These are phyloP conservation scores for Colletotrichum tanaceti DNA, from an alignment of 2,329 filamentous ascomycete genomes.

Conservation along the genomic window DNA sequence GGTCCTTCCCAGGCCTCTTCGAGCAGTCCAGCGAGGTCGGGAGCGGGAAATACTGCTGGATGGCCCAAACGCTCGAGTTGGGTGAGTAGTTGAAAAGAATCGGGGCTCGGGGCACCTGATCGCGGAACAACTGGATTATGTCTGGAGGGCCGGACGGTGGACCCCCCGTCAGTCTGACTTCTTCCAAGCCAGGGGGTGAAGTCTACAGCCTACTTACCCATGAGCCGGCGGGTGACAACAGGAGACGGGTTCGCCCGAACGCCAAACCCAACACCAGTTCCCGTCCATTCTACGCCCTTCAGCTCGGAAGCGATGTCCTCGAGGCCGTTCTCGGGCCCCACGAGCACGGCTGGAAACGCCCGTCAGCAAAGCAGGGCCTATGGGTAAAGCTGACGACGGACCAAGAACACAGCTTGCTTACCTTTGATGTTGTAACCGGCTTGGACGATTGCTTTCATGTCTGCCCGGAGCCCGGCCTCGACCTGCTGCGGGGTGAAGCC, in stretches of 20 bases:
- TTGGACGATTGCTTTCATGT: conserved; percentile 27
- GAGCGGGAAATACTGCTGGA: conserved; percentile 32
- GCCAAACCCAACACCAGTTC: conserved; percentile 34
- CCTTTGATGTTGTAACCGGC: conserved; percentile 38
- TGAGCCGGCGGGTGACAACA: conserved; percentile 26
- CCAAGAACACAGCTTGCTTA: not conserved
- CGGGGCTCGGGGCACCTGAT: conserved; percentile 22
- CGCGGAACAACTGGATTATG: conserved; percentile 30
- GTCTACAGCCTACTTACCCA: conserved; percentile 1
- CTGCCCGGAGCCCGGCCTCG: conserved; percentile 29
- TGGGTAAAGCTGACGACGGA: too few relatives aligned
- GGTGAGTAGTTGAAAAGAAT: conserved; percentile 38
- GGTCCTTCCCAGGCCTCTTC: conserved; percentile 12
- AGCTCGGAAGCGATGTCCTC: conserved; percentile 15
- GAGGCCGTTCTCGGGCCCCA: conserved; percentile 28
- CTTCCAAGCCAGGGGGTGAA: too few relatives aligned
- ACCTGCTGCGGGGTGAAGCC: conserved; percentile 34
- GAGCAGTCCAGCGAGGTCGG: conserved; percentile 15
- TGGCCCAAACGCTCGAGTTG: conserved; percentile 26
- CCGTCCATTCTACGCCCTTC: conserved; percentile 28
- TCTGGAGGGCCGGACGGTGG: not conserved
- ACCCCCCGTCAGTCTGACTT: not conserved
- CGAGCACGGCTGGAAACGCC: conserved; percentile 15
- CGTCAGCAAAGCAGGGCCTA: not conserved
- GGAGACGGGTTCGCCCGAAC: conserved; percentile 31